phyloP scores from a whole-genome alignment of 108 stramenopile genomes.

The Bacterosira constricta region DNA sequence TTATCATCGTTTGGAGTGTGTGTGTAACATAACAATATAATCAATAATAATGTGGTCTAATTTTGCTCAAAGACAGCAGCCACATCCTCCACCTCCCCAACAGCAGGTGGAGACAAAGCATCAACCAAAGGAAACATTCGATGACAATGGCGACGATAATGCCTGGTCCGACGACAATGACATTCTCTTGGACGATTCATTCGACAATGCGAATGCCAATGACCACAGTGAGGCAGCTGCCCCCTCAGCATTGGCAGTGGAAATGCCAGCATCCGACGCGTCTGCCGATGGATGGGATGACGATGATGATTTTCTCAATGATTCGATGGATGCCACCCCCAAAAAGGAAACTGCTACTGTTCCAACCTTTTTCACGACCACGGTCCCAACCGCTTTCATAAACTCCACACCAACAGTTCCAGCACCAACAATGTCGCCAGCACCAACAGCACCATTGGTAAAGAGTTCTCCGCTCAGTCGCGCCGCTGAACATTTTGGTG shows the following conservation, averaged over 20 bases:
- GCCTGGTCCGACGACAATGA: neutral
- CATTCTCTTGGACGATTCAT: neutral
- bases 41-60: conserved; percentile 1
- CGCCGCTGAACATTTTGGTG: conserved; percentile 35
- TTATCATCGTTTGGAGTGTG: no score
- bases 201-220: neutral
- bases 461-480: neutral
- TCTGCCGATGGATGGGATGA: neutral
- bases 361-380: neutral
- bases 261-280: neutral
- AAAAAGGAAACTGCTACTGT: no score
- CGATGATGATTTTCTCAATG: conserved; percentile 1
- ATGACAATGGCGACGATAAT: neutral
- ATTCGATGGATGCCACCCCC: neutral
- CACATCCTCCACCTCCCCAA: neutral
- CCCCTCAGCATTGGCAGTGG: neutral
- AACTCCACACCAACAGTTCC: no score
- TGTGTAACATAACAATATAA: no score
- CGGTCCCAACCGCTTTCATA: neutral
- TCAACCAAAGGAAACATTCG: neutral
- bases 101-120: neutral
- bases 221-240: neutral
- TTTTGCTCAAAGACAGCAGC: neutral
- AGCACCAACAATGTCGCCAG: neutral
- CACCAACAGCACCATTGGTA: neutral